A percentile compares a stretch with the other conserved stretches of the same genome.
Evolutionary conservation across 2,329 filamentous ascomycete species (phyloP).

Genomic region (Aspergillus latus): DNA sequence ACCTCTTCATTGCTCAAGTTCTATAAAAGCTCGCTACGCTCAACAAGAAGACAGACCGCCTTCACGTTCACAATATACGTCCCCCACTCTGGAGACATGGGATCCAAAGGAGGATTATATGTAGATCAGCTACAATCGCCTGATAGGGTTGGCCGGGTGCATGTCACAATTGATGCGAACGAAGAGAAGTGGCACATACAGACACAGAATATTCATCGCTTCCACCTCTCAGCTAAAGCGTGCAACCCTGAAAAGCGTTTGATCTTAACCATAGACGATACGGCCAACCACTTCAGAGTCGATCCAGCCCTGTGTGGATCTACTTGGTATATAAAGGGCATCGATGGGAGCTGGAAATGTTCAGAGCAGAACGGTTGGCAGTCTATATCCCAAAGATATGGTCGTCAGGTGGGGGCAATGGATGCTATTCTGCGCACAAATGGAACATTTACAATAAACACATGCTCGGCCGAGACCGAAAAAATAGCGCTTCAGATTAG

Average conservation of each 20-base stretch:
- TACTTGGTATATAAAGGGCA: constrained; percentile 28
- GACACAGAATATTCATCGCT: constrained; percentile 47
- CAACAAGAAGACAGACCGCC: constrained; percentile 20
- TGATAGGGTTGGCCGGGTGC: constrained; percentile 51
- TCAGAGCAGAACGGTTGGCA: constrained; percentile 27
- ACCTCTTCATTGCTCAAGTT: constrained; percentile 51
- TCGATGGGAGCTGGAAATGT: constrained; percentile 22
- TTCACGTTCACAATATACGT: constrained; percentile 49
- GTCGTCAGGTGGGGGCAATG: constrained; percentile 53
- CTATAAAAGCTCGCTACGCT: constrained; percentile 38
- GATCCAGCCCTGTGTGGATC: constrained; percentile 6
- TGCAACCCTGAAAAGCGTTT: constrained; percentile 14
- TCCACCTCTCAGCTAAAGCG: constrained; percentile 30
- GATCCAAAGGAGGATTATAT: constrained; percentile 52
- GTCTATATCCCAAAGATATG: constrained; percentile 36
- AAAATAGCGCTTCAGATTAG: constrained; percentile 54
- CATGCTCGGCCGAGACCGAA: constrained; percentile 28
- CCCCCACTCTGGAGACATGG: constrained; percentile 55
- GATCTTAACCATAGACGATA: constrained; percentile 22
- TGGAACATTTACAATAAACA: constrained; percentile 46
- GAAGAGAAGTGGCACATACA: constrained; percentile 36
- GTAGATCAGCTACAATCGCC: constrained; percentile 53
- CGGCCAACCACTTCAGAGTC: constrained; percentile 18
- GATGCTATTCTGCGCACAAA: constrained; percentile 54
- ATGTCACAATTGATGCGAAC: constrained; percentile 36